These are phyloP conservation scores for Phytophthora tubulina DNA, from an alignment of 352 stramenopile genomes.

Conservation along the genomic window DNA sequence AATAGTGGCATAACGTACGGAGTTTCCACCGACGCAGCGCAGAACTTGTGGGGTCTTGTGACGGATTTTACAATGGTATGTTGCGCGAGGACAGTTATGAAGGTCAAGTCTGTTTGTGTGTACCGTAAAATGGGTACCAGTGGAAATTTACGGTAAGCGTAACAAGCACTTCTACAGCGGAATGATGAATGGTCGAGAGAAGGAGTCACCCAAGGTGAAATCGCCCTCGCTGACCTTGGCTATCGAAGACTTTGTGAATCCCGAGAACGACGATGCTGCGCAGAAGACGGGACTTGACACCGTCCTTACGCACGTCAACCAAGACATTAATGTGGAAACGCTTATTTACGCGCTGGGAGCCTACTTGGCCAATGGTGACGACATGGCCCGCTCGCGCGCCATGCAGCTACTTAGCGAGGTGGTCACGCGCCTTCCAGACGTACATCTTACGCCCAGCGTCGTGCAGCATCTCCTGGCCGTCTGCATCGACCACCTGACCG, in stretches of 20 bases:
- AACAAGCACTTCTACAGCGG: no score
- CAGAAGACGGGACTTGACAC: conserved; percentile 91
- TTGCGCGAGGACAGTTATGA: no score
- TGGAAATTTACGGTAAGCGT: no score
- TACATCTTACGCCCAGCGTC: conserved; percentile 77
- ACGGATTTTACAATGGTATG: no score
- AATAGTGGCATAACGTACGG: no score
- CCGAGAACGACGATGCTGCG: conserved; percentile 83
- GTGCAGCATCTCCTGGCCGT: conserved; percentile 87
- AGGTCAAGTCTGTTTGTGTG: no score
- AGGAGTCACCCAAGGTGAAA: no score
- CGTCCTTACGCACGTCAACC: conserved; percentile 89
- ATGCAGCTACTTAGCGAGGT: conserved; percentile 90
- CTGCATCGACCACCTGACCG: conserved; percentile 83
- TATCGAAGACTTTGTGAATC: conserved; percentile 89
- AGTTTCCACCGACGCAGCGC: no score
- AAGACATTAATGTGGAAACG: conserved; percentile 75
- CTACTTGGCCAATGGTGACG: conserved; percentile 76
- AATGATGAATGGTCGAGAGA: no score
- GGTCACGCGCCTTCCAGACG: conserved; percentile 87
- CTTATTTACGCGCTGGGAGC: conserved; percentile 80
- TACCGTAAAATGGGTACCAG: no score
- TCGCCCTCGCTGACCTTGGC: conserved; percentile 82
- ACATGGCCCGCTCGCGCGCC: conserved; percentile 82
- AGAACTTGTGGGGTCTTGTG: no score